Evolutionary conservation across 169 alveolate genomes (phyloP), one percentile per base, ranked within the genome.

Genomic region (Fabrea salina): DNA sequence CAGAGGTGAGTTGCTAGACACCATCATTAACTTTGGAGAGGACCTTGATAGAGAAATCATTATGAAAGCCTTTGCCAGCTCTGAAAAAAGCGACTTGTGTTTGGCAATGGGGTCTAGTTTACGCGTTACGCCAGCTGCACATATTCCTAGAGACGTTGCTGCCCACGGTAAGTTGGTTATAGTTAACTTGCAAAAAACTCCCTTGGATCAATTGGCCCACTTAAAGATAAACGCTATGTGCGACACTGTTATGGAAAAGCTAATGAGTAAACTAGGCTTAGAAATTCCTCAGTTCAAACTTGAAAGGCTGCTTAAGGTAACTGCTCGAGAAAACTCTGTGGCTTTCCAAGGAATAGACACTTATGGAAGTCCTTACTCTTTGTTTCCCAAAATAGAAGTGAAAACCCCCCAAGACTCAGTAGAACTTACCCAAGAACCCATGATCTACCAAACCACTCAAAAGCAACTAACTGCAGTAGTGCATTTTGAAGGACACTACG

Each of bases 81-180:
- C 88, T 7, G 35, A 59, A 19, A 83, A 68, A 47, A 75, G 92
- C 57, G 96, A 92, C 82, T 67, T 92, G 13, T 83, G 83, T 35
- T 40, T 92, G 3, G 86, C 85, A 27, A 82, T 92, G 91, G 96
- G 96, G 19, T 75, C 89, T 19, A 75, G 89, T 44, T 64, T 92
- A 40, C 86, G 93, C 82, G 96, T 92, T 41, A 85, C 90, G 32
- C 96, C 96, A 35, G 94, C 95, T 68, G 95, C 95, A 35, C 82
- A 82, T 75, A 82, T 92, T 50, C 95, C 96, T 33, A 41, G 41
- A 37, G 56, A 78, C 6, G 84, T 75, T 22, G 68, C 78, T 32
- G 75, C 64, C 6, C 91, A 90, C 25, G 87, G 90, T 70, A 86
- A 83, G 50, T 72, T 89, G 5, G 93, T 89, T 0, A 89, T 89